Percentiles rank a stretch among this genome's conserved stretches.
Conservation (phyloP, 371 early-diverging fungal genomes). For the Mucor velutinosus region DNA sequence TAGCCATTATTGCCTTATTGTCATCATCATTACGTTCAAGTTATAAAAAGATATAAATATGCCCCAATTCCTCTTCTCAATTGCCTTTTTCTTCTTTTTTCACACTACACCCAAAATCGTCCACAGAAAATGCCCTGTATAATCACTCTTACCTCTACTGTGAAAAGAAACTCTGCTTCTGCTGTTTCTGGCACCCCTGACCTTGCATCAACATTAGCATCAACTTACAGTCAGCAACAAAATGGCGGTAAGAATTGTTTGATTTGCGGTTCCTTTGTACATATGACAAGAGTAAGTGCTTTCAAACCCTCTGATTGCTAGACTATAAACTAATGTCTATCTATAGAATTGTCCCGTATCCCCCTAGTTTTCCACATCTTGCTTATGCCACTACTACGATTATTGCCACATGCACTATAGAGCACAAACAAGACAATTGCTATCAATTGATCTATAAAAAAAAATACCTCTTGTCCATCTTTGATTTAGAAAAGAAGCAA, state of each 20-base stretch:
- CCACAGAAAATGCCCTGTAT: background rate
- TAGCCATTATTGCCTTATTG: slow-evolving; percentile 2
- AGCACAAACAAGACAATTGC: background rate
- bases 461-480: background rate
- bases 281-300: slow-evolving; percentile 13
- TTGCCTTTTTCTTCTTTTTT: background rate
- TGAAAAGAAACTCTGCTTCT: background rate
- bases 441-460: background rate
- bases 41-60: background rate
- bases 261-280: slow-evolving; percentile 12
- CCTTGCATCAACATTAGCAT: background rate
- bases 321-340: background rate
- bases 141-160: background rate
- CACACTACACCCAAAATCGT: background rate
- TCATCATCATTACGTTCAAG: background rate
- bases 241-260: background rate
- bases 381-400: background rate
- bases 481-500: too few relatives aligned
- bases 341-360: slow-evolving; percentile 15
- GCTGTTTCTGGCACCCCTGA: background rate
- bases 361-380: background rate
- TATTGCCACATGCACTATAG: background rate
- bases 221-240: background rate
- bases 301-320: background rate
- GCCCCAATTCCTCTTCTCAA: background rate